Conservation (phyloP, 352 stramenopile genomes). For the Achlya hypogyna region DNA sequence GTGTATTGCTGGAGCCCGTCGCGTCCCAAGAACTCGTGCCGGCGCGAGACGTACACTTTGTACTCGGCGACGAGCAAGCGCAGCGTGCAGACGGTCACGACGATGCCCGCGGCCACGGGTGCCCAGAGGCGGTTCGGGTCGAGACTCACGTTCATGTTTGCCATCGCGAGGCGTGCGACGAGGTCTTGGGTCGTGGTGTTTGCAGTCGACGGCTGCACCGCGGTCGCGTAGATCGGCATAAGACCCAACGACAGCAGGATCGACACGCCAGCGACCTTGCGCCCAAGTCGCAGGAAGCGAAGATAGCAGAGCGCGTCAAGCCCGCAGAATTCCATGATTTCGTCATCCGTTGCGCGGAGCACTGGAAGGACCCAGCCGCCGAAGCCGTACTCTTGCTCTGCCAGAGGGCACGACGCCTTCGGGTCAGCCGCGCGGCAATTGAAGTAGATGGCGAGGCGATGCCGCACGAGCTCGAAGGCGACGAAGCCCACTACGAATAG, state of each 20-base stretch:
- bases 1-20: conserved; percentile 65
- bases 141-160: conserved; percentile 40
- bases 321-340: conserved; percentile 61
- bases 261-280: conserved; percentile 47
- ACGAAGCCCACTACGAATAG: conserved; percentile 41
- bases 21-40: conserved; percentile 63
- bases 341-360: conserved; percentile 43
- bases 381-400: conserved; percentile 25
- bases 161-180: conserved; percentile 61
- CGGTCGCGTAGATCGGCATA: conserved; percentile 64
- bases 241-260: conserved; percentile 43
- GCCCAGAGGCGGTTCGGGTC: conserved; percentile 56
- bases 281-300: conserved; percentile 55
- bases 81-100: conserved; percentile 46
- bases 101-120: conserved; percentile 50
- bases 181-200: conserved; percentile 29
- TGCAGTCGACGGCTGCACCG: conserved; percentile 15
- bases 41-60: conserved; percentile 58
- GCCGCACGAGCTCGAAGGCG: conserved; percentile 50
- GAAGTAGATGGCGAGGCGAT: conserved; percentile 42
- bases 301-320: conserved; percentile 67
- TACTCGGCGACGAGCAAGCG: conserved; percentile 61
- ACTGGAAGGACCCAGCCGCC: conserved; percentile 43
- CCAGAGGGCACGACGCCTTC: conserved; percentile 25
- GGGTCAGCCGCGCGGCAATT: conserved; percentile 34